Conservation (phyloP, 2,329 filamentous ascomycete genomes). For the Oidium heveae region DNA sequence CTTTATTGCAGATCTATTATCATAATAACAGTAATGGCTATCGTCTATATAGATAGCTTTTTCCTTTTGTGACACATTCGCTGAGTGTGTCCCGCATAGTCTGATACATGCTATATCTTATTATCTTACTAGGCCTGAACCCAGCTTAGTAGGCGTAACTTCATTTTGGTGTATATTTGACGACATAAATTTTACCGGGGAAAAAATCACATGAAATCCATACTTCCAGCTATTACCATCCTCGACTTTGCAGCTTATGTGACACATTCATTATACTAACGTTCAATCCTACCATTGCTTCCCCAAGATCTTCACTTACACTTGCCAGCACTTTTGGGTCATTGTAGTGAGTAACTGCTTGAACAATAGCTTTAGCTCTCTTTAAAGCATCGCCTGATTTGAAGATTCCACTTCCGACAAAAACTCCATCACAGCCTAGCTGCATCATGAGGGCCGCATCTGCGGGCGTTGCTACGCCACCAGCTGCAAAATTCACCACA, state of each 20-base stretch:
- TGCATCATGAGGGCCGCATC: constrained; percentile 99
- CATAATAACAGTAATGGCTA: too few species aligned
- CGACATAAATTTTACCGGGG: background rate
- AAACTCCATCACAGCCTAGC: constrained; percentile 90
- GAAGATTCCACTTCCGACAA: constrained; percentile 93
- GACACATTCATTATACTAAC: constrained; percentile 49
- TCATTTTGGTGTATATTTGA: background rate
- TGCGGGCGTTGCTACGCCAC: constrained; percentile 96
- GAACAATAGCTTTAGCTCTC: constrained; percentile 81
- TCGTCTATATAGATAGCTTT: too few species aligned
- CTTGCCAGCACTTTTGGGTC: constrained; percentile 69
- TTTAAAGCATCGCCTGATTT: constrained; percentile 80
- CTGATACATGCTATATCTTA: background rate
- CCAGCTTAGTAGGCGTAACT: background rate
- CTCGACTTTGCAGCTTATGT: constrained; percentile 64
- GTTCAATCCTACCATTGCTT: constrained; percentile 95
- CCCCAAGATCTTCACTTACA: constrained; percentile 70
- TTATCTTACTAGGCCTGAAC: background rate
- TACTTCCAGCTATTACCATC: constrained; percentile 34
- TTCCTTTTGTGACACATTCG: too few species aligned
- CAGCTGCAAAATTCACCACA: constrained; percentile 93
- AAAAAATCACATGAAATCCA: background rate
- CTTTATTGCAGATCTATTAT: too few species aligned
- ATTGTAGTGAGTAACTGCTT: constrained; percentile 74
- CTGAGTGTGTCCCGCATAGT: background rate